Evolutionary conservation across 768 basidiomycete genomes (phyloP), one percentile per base, ranked within the genome.

Genomic region (Russula vinacea): DNA sequence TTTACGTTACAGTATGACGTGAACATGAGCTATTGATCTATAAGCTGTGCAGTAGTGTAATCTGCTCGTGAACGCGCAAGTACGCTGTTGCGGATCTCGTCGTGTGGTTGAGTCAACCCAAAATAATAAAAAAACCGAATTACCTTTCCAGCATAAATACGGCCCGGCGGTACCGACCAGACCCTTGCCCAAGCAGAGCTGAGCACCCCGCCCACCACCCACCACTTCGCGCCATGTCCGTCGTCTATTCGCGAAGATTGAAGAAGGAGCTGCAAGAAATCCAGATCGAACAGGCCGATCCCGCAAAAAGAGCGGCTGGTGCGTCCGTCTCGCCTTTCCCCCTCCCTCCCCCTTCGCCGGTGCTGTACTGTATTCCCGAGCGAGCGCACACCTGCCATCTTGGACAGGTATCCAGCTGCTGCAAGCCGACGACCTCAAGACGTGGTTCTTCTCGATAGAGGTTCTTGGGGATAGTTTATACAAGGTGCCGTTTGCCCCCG

Each of bases 401-500:
- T 26, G 47, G 40, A 58, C 70, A 89, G 91, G 92, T 42, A 91
- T 94, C 69, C 82, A 77, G 62, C 80, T 94, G 29, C 70, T 90
- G 47, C 80, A 81, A 58, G 90, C 91, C 5, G 89, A 92, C 58
- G 86, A 93, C 76, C 87, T 92, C 69, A 75, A 81, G 67, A 86
- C 81, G 33, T 94, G 92, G 92, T 74, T 79, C 70, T 85, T 94
- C 71, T 81, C 86, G 3, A 84, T 94, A 71, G 85, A 91, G 73
- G 88, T 94, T 58, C 82, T 92, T 78, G 93, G 93, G 26, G 89
- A 94, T 60, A 89, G 86, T 49, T 72, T 88, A 66, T 95, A 91
- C 77, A 72, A 84, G 78, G 92, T 87, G 70, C 59, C 45, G 17
- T 35, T 24, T 26, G 16, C 8, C 42, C 10, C 44, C 44, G n/a